Percentiles rank a stretch among this genome's conserved stretches.
Evolutionary conservation across 1,284 basidiomycete genomes (phyloP).

Genomic region (Uromyces viciae-fabae): DNA sequence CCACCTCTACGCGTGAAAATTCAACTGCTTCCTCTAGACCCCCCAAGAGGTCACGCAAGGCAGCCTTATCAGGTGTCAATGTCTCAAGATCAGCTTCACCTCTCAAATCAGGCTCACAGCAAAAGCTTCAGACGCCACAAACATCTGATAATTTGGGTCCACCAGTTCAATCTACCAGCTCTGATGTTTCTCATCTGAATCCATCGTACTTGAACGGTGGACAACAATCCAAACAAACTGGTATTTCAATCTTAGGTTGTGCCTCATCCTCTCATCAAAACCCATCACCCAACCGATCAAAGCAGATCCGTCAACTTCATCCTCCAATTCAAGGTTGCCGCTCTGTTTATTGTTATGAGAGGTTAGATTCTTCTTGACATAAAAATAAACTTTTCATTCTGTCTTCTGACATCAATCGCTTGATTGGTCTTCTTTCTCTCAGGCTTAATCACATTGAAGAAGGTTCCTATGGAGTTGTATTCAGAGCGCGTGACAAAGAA

Average conservation of each 20-base stretch:
- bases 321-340: conserved; percentile 61
- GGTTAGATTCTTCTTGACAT: conserved; percentile 52
- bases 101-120: background rate
- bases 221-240: conserved; percentile 35
- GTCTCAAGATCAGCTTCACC: conserved; percentile 30
- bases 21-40: background rate
- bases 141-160: conserved; percentile 34
- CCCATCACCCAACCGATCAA: conserved; percentile 10
- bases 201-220: conserved; percentile 20
- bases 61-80: conserved; percentile 37
- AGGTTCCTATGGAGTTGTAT: conserved; percentile 96
- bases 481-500: conserved; percentile 84
- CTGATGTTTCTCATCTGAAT: conserved; percentile 23
- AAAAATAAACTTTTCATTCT: background rate
- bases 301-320: conserved; percentile 43
- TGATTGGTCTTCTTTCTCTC: background rate
- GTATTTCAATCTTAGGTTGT: conserved; percentile 44
- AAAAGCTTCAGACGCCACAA: background rate
- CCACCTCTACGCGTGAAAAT: background rate
- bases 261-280: conserved; percentile 4
- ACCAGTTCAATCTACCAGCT: conserved; percentile 35
- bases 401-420: background rate
- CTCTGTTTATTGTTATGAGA: conserved; percentile 85
- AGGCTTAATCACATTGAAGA: conserved; percentile 95
- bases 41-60: conserved; percentile 11